Conservation (phyloP, 805 yeast species). For the Jamesozyma spencerorum region DNA sequence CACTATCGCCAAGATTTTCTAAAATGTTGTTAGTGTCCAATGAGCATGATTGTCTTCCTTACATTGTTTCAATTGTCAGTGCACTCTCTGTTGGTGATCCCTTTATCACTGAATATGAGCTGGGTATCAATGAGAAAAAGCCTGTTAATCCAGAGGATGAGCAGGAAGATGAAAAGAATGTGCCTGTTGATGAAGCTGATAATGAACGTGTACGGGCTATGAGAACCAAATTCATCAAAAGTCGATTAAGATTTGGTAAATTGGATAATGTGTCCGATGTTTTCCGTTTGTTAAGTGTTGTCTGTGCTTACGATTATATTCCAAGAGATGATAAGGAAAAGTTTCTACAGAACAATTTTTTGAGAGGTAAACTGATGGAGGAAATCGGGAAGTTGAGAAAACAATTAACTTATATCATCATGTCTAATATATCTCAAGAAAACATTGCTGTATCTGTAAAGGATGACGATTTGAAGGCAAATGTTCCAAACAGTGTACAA, state of each 20-base stretch:
- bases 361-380: slow-evolving; percentile 73
- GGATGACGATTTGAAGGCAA: slow-evolving; percentile 42
- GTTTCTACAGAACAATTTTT: slow-evolving; percentile 53
- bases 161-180: slow-evolving; percentile 18
- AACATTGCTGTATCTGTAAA: slow-evolving; percentile 42
- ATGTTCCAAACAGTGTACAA: slow-evolving; percentile 61
- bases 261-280: slow-evolving; percentile 73
- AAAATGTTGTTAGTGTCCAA: slow-evolving; percentile 83
- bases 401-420: slow-evolving; percentile 71
- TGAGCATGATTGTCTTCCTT: slow-evolving; percentile 77
- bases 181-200: slow-evolving; percentile 23
- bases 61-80: slow-evolving; percentile 84
- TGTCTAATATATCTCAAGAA: slow-evolving; percentile 52
- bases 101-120: slow-evolving; percentile 63
- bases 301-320: slow-evolving; percentile 80
- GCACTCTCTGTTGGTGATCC: slow-evolving; percentile 93
- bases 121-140: slow-evolving; percentile 39
- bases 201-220: slow-evolving; percentile 34
- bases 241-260: slow-evolving; percentile 51
- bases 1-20: slow-evolving; percentile 87
- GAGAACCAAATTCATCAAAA: slow-evolving; percentile 46
- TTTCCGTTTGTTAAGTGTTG: slow-evolving; percentile 63
- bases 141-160: slow-evolving; percentile 8
- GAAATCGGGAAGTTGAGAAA: slow-evolving; percentile 75
- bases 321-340: slow-evolving; percentile 35